These are phyloP conservation scores for Pestalotiopsis fici DNA, from an alignment of 2,329 filamentous ascomycete genomes.

Conservation along the genomic window DNA sequence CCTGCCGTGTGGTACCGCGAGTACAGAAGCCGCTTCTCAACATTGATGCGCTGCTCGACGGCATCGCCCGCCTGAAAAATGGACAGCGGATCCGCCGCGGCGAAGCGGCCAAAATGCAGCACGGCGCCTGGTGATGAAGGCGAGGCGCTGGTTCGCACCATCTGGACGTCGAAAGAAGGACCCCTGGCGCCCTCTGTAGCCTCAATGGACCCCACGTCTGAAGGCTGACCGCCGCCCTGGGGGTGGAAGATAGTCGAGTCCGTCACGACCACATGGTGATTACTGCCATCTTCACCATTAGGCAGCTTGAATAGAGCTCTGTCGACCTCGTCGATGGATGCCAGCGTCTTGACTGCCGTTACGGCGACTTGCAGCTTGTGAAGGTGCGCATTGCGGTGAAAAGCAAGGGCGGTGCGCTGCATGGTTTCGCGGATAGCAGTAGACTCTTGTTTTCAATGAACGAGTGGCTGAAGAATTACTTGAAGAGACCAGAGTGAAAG, in stretches of 20 bases:
- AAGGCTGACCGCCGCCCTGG: conserved; percentile 74
- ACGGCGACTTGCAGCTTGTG: conserved; percentile 34
- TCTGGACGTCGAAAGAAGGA: conserved; percentile 50
- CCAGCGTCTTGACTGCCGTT: conserved; percentile 48
- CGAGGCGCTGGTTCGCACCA: conserved; percentile 56
- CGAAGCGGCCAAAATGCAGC: conserved; percentile 66
- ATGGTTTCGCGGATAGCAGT: conserved; percentile 13
- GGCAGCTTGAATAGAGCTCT: conserved; percentile 60
- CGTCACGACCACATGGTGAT: conserved; percentile 55
- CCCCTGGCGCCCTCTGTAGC: conserved; percentile 22
- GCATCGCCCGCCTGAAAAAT: conserved; percentile 41
- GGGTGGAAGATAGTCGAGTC: conserved; percentile 73
- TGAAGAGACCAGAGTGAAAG: neutral
- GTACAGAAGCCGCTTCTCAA: conserved; percentile 60
- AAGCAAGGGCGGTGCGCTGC: conserved; percentile 42
- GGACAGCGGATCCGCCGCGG: conserved; percentile 13
- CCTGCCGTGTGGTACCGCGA: conserved; percentile 74
- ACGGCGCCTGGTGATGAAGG: conserved; percentile 52
- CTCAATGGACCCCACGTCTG: conserved; percentile 61
- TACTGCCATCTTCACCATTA: conserved; percentile 38
- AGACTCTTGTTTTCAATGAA: neutral
- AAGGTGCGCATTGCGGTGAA: conserved; percentile 33
- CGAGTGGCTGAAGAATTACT: neutral
- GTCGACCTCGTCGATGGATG: conserved; percentile 50
- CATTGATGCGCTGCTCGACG: conserved; percentile 61